Conservation (phyloP, 768 basidiomycete genomes). For the Hygrocybe coccinea region DNA sequence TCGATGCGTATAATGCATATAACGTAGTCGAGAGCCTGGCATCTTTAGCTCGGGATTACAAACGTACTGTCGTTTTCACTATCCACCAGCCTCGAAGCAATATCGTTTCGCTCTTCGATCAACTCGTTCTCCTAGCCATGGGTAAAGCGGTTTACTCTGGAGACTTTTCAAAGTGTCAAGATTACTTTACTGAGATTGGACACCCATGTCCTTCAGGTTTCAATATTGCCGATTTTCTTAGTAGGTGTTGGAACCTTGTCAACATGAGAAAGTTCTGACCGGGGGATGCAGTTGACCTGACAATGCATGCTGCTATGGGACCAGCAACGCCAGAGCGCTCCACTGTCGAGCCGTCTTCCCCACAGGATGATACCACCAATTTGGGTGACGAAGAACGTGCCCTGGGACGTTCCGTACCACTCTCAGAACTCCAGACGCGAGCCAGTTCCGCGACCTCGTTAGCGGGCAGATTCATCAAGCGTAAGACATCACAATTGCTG, state of each 20-base stretch:
- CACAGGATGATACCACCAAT: slow-evolving; percentile 38
- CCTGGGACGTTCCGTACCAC: slow-evolving; percentile 32
- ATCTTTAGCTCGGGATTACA: slow-evolving; percentile 80
- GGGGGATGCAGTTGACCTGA: slow-evolving; percentile 66
- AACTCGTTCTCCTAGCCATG: slow-evolving; percentile 76
- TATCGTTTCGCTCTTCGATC: slow-evolving; percentile 93
- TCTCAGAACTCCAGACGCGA: slow-evolving; percentile 47
- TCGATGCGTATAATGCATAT: slow-evolving; percentile 93
- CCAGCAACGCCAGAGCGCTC: slow-evolving; percentile 31
- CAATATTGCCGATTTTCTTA: slow-evolving; percentile 95
- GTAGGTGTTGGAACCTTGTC: slow-evolving; percentile 42
- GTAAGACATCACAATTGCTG: slow-evolving; percentile 70
- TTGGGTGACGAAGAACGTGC: slow-evolving; percentile 70
- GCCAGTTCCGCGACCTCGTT: slow-evolving; percentile 40
- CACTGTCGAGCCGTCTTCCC: slow-evolving; percentile 36
- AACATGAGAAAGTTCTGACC: no score
- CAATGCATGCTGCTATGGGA: slow-evolving; percentile 52
- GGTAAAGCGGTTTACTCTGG: slow-evolving; percentile 87
- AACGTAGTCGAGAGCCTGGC: slow-evolving; percentile 90
- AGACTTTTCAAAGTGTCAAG: slow-evolving; percentile 65
- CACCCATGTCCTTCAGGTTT: slow-evolving; percentile 87
- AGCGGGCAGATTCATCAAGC: slow-evolving; percentile 52
- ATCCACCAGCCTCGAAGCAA: slow-evolving; percentile 98
- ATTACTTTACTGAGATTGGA: slow-evolving; percentile 75
- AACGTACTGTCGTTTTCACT: slow-evolving; percentile 93